Evolutionary conservation across 2,329 filamentous ascomycete species (phyloP).

Genomic region (Penicillium sp.): DNA sequence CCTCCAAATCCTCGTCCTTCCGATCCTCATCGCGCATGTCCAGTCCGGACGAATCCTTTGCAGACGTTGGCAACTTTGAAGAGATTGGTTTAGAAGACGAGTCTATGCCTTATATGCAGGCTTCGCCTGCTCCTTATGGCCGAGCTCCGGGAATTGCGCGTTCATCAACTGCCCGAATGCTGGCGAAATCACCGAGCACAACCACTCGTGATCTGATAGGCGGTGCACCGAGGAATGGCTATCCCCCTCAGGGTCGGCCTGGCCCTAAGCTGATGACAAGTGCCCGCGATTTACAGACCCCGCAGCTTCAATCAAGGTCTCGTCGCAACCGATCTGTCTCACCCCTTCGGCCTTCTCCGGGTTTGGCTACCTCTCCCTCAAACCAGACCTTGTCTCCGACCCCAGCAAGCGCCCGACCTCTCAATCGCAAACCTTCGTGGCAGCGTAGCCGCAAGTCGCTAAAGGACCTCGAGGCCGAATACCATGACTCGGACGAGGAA

Average conservation of each 20-base stretch:
- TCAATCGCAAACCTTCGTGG: constrained; percentile 45
- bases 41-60: constrained; percentile 67
- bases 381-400: constrained; percentile 34
- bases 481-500: constrained; percentile 57
- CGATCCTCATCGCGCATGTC: constrained; percentile 76
- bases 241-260: constrained; percentile 32
- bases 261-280: constrained; percentile 32
- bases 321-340: constrained; percentile 40
- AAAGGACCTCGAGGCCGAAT: constrained; percentile 56
- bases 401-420: constrained; percentile 25
- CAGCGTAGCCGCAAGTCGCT: constrained; percentile 52
- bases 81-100: constrained; percentile 88
- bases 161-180: constrained; percentile 33
- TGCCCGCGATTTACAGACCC: constrained; percentile 32
- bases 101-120: constrained; percentile 42
- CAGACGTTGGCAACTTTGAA: constrained; percentile 84
- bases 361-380: constrained; percentile 31
- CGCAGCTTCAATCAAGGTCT: constrained; percentile 33
- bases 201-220: constrained; percentile 43
- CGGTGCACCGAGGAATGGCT: constrained; percentile 30
- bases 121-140: constrained; percentile 35
- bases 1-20: constrained; percentile 88
- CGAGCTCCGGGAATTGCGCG: constrained; percentile 32
- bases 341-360: constrained; percentile 33
- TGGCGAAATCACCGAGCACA: constrained; percentile 32